phyloP scores from a whole-genome alignment of 352 stramenopile species.

The Pythium volutum region DNA sequence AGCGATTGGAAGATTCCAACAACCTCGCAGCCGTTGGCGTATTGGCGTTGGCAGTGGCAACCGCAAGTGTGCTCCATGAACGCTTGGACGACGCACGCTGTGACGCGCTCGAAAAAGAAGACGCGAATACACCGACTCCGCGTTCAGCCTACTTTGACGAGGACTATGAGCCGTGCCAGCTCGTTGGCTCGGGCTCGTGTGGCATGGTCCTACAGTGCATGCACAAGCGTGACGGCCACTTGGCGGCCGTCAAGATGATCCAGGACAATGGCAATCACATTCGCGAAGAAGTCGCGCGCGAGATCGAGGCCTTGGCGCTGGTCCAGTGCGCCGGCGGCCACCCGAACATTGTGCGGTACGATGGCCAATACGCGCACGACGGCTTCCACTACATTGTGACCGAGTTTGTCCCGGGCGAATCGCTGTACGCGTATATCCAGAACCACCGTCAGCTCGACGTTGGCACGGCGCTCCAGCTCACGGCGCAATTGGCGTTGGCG shows the following conservation, averaged over 20 bases:
- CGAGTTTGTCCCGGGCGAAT: conserved; percentile 67
- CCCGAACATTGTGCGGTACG: conserved; percentile 54
- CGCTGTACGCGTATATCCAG: conserved; percentile 67
- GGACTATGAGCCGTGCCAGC: conserved; percentile 56
- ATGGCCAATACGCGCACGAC: conserved; percentile 66
- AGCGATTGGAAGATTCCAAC: conserved; percentile 2
- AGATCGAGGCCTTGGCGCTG: conserved; percentile 48
- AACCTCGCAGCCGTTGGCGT: neutral
- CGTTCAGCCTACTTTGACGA: conserved; percentile 41
- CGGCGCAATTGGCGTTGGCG: conserved; percentile 59
- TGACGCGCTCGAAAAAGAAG: conserved; percentile 3
- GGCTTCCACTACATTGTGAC: conserved; percentile 84
- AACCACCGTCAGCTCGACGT: conserved; percentile 45
- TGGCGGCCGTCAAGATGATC: conserved; percentile 80
- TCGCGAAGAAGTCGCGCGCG: conserved; percentile 53
- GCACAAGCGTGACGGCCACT: conserved; percentile 50
- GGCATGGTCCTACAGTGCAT: conserved; percentile 85
- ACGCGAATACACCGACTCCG: neutral
- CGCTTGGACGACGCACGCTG: no score
- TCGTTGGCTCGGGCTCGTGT: conserved; percentile 70
- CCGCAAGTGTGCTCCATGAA: neutral
- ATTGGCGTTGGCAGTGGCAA: neutral
- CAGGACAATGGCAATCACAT: conserved; percentile 47
- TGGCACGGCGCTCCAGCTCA: conserved; percentile 44
- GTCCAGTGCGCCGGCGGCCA: conserved; percentile 63